Conservation (phyloP, 345 rosid genomes). For the Dovyalis caffra region DNA sequence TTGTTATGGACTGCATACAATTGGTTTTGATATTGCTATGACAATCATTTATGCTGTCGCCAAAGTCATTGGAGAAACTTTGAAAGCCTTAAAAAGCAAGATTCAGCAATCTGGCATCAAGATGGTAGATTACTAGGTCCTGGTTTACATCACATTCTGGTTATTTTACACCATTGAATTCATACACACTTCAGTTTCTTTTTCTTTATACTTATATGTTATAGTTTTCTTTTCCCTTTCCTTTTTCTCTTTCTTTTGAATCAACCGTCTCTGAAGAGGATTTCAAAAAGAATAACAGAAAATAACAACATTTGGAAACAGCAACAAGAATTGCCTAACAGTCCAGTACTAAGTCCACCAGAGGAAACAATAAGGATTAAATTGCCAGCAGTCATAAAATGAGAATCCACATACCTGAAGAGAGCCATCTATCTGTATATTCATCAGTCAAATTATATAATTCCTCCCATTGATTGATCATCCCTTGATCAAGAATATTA, state of each 20-base stretch:
- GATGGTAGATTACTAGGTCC: neutral
- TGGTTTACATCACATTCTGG: neutral
- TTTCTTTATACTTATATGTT: neutral
- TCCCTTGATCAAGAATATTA: constrained; percentile 44
- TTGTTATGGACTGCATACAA: neutral
- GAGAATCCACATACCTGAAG: constrained; percentile 52
- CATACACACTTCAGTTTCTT: neutral
- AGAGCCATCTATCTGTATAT: constrained; percentile 79
- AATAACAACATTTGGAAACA: neutral
- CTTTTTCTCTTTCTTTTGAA: neutral
- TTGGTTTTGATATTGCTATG: neutral
- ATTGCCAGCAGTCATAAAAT: neutral
- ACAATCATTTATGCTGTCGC: neutral
- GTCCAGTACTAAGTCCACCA: neutral
- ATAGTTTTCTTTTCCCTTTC: neutral
- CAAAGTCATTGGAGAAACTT: neutral
- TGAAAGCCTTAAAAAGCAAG: neutral
- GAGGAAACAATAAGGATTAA: constrained; percentile 3
- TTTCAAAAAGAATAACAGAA: neutral
- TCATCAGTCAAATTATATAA: constrained; percentile 73
- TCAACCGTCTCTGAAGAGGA: neutral
- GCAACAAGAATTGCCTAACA: neutral
- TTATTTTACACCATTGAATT: neutral
- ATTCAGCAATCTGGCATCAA: neutral
- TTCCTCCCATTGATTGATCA: constrained; percentile 47